Conservation (phyloP, 345 rosid genomes). For the Lumnitzera racemosa region DNA sequence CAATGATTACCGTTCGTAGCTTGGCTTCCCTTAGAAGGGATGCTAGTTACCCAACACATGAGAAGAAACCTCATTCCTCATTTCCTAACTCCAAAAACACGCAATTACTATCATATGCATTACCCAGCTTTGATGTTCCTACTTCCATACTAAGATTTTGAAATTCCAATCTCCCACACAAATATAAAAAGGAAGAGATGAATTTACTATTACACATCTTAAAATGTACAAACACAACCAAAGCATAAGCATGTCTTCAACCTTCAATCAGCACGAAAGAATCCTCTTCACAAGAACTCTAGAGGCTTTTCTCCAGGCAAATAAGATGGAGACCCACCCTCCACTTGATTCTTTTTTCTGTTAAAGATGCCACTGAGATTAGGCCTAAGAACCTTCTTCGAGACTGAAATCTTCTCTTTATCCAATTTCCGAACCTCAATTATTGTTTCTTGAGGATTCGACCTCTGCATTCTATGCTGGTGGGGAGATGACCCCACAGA, state of each 20-base stretch:
- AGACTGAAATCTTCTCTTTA: constrained; percentile 41
- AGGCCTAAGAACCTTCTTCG: constrained; percentile 58
- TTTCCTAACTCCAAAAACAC: no score
- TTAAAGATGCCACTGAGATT: constrained; percentile 65
- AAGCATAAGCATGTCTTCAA: constrained; percentile 9
- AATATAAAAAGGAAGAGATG: constrained; percentile 6
- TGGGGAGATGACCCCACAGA: constrained; percentile 57
- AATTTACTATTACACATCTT: constrained; percentile 13
- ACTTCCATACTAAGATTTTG: constrained; percentile 13
- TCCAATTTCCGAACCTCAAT: constrained; percentile 43
- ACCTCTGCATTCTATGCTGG: constrained; percentile 45
- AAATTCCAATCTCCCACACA: constrained; percentile 9
- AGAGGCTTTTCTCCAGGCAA: constrained; percentile 69
- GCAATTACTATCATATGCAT: no score
- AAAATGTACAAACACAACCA: constrained; percentile 22
- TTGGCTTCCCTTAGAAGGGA: no score
- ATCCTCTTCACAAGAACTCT: constrained; percentile 18
- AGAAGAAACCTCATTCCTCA: no score
- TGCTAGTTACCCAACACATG: no score
- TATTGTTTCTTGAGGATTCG: constrained; percentile 27
- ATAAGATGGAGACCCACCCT: constrained; percentile 79
- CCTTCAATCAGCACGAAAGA: constrained; percentile 18
- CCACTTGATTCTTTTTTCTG: constrained; percentile 71
- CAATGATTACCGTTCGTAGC: no score
- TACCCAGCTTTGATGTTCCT: background rate